A percentile compares a stretch with the other conserved stretches of the same genome.
Evolutionary conservation across 768 basidiomycete species (phyloP).

Genomic region (Suillus placidus): DNA sequence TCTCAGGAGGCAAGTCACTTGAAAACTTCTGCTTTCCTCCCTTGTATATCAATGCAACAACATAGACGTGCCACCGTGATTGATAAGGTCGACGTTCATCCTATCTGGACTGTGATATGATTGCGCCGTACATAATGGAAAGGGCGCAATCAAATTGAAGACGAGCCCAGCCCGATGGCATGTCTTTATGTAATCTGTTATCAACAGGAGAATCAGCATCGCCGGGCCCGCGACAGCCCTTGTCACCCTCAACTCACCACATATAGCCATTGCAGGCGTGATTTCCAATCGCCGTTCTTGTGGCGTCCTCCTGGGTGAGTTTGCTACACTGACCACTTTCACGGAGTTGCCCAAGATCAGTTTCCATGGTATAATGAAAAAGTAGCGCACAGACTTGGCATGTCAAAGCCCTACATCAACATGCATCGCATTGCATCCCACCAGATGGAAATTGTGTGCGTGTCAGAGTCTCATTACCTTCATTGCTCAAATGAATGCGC

Average conservation of each 20-base stretch:
- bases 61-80: not conserved
- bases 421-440: not conserved
- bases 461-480: not conserved
- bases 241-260: not conserved
- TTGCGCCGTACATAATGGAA: not conserved
- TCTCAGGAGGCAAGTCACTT: not conserved
- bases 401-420: not conserved
- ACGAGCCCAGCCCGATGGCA: not conserved
- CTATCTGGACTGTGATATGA: not conserved
- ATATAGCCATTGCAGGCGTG: not conserved
- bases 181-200: conserved; percentile 1
- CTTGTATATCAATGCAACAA: not conserved
- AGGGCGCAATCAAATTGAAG: not conserved
- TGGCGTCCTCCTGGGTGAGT: not conserved
- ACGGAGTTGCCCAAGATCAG: not conserved
- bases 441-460: not conserved
- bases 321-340: not conserved
- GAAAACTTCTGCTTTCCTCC: not conserved
- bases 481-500: not conserved
- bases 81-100: not conserved
- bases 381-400: not conserved
- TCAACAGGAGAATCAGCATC: not conserved
- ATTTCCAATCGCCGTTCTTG: not conserved
- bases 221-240: not conserved
- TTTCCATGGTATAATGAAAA: not conserved